These are phyloP conservation scores for Raffaelea albimanens DNA, from an alignment of 2,329 filamentous ascomycete species.

Conservation along the genomic window DNA sequence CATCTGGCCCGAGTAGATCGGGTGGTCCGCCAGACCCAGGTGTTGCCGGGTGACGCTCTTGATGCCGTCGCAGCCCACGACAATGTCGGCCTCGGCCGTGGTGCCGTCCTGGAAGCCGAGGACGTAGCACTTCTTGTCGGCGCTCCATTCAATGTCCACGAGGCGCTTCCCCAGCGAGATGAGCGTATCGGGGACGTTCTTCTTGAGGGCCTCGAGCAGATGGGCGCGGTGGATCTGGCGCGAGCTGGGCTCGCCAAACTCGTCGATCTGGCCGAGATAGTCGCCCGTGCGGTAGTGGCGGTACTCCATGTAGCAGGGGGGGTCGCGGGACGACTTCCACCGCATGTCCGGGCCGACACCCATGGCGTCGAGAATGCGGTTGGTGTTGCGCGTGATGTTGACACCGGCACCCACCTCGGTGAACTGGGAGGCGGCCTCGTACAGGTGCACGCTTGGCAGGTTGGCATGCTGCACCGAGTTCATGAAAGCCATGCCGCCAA, in stretches of 20 bases:
- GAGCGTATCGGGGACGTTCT: slow-evolving; percentile 1
- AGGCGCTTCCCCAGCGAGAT: slow-evolving; percentile 10
- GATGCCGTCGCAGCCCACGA: slow-evolving; percentile 57
- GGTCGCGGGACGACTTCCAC: slow-evolving; percentile 8
- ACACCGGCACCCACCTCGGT: slow-evolving; percentile 26
- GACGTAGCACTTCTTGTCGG: slow-evolving; percentile 1
- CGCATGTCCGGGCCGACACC: slow-evolving; percentile 20
- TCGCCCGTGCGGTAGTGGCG: slow-evolving; percentile 23
- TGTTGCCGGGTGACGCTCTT: slow-evolving; percentile 45
- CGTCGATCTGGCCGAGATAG: slow-evolving; percentile 11
- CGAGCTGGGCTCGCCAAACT: slow-evolving; percentile 10
- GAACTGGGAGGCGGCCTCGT: slow-evolving; percentile 24
- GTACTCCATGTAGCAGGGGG: slow-evolving; percentile 16
- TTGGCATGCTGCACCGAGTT: slow-evolving; percentile 25
- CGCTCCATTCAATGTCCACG: slow-evolving; percentile 1
- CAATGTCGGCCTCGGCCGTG: slow-evolving; percentile 22
- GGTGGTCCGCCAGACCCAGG: slow-evolving; percentile 33
- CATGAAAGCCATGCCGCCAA: slow-evolving; percentile 26
- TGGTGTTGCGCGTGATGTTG: slow-evolving; percentile 24
- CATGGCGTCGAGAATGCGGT: slow-evolving; percentile 21
- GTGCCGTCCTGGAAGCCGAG: slow-evolving; percentile 19
- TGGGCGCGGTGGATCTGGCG: slow-evolving; percentile 12
- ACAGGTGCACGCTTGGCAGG: slow-evolving; percentile 19
- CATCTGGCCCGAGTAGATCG: slow-evolving; percentile 46
- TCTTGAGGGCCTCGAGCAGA: slow-evolving; percentile 7